Evolutionary conservation across 345 rosid species (phyloP).

Genomic region (Cochlearia excelsa): DNA sequence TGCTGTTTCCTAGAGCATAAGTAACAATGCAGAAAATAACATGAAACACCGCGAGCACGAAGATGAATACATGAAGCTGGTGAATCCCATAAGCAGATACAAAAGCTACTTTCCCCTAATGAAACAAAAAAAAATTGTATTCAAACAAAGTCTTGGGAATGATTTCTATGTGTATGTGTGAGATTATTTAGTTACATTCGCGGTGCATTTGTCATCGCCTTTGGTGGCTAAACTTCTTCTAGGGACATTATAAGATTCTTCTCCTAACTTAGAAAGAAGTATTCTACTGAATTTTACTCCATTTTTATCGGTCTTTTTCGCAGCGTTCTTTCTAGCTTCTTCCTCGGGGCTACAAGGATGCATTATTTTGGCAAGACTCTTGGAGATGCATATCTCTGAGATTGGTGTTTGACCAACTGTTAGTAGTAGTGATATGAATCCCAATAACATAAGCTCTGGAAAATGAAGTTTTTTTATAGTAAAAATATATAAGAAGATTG

Average conservation of each 20-base stretch:
- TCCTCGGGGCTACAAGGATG: conserved; percentile 48
- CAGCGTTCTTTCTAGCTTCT: neutral
- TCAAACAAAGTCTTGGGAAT: neutral
- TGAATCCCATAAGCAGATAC: conserved; percentile 81
- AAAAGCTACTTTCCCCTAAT: conserved; percentile 80
- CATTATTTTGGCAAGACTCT: conserved; percentile 50
- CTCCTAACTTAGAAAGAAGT: conserved; percentile 45
- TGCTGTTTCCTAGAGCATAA: conserved; percentile 64
- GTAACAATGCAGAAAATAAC: conserved; percentile 72
- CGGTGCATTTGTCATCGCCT: conserved; percentile 47
- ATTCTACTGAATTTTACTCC: conserved; percentile 22
- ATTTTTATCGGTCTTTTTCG: neutral
- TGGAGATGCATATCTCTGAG: conserved; percentile 59
- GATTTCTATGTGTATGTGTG: neutral
- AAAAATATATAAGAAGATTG: too few species aligned
- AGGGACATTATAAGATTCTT: conserved; percentile 23
- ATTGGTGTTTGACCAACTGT: conserved; percentile 52
- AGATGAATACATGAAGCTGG: conserved; percentile 90
- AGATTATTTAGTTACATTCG: conserved; percentile 35
- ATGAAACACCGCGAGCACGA: conserved; percentile 74
- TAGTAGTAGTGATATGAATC: conserved; percentile 72
- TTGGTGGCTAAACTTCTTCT: conserved; percentile 53
- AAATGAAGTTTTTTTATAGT: neutral
- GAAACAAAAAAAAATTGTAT: neutral
- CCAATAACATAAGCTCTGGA: conserved; percentile 70